phyloP scores from a whole-genome alignment of 345 rosid genomes.

The Hevea brasiliensis region DNA sequence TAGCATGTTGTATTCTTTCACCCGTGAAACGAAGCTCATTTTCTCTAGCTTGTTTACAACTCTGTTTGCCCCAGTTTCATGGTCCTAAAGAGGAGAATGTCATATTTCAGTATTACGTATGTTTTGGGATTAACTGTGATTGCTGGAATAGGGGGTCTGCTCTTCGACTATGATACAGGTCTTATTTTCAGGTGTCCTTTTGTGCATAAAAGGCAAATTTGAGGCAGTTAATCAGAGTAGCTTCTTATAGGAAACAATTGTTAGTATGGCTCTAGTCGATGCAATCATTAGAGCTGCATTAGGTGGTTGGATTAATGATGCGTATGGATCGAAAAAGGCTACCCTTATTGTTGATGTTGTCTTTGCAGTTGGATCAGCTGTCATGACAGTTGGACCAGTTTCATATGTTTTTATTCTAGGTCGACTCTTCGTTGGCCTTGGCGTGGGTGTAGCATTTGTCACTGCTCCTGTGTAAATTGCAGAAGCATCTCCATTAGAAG shows the following conservation, averaged over 20 bases:
- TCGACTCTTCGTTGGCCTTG: constrained; percentile 81
- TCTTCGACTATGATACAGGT: constrained; percentile 98
- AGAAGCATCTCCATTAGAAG: constrained; percentile 95
- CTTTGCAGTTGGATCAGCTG: constrained; percentile 72
- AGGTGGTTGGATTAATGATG: constrained; percentile 97
- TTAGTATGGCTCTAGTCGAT: constrained; percentile 97
- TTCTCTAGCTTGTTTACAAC: no score
- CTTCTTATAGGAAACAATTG: constrained; percentile 98
- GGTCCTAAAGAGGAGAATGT: constrained; percentile 89
- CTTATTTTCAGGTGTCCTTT: constrained; percentile 76
- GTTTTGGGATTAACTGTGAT: constrained; percentile 69
- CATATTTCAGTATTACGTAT: constrained; percentile 67
- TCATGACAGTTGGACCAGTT: constrained; percentile 89
- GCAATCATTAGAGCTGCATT: constrained; percentile 89
- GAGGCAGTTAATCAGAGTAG: constrained; percentile 72
- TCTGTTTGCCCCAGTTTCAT: no score
- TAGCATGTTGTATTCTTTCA: no score
- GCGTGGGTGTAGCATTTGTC: constrained; percentile 88
- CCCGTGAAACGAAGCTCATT: no score
- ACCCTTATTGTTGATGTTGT: constrained; percentile 78
- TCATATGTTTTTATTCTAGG: constrained; percentile 83
- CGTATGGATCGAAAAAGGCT: constrained; percentile 88
- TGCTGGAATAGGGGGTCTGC: constrained; percentile 94
- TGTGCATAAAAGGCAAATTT: constrained; percentile 92
- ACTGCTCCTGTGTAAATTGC: constrained; percentile 99